Base-by-base conservation (phyloP, 1,284 basidiomycete genomes). In the Sporisorium scitamineum region DNA sequence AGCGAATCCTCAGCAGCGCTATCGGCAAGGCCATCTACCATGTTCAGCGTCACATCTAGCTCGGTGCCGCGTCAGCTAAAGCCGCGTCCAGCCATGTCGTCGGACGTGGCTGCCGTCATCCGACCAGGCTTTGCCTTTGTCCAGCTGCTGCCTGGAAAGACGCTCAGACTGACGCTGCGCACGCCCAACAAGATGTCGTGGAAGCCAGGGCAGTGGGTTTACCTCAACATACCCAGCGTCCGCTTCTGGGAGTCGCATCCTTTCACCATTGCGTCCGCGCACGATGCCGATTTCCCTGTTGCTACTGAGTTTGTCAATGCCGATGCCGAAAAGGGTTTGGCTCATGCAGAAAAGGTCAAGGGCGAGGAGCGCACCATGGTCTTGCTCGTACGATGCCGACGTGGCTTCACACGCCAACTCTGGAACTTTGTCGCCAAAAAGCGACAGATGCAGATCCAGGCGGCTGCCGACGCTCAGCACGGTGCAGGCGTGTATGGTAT, bases 151-250 rank as follows among this genome's bases (percentile, higher is more conserved):
- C 91, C 93, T 0, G 94, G 93, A 3, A 88, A 90, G 18, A 93
- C 91, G 3, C 86, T 95, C 20, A 91, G 93, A 22, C 85, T 95
- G 22, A 91, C 92, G 0, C 87, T 94, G 42, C 87, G 90, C 45
- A 89, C 91, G 0, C 89, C 91, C 0, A 70, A 76, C 54, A 72
- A 72, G 44, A 71, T 85, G 66, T 71, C 70, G 6, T 94, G 93
- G 92, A 88, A 90, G 5, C 91, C 93, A 0, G 94, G 94, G 5
- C 92, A 93, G 83, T 91, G 92, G 84, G 90, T 94, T 76, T 88
- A 92, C 24, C 88, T 95, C 67, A 90, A 88, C 64, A 87, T 94
- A 7, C 93, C 93, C 1, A 88, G 88, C 22, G 87, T 95, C 13
- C 90, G 91, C 8, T 88, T 87, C 48, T 88, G 91, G 83, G 89